These are phyloP conservation scores for Austroboletus olivaceoglutinosus DNA, from an alignment of 1,284 basidiomycete species.

Conservation along the genomic window DNA sequence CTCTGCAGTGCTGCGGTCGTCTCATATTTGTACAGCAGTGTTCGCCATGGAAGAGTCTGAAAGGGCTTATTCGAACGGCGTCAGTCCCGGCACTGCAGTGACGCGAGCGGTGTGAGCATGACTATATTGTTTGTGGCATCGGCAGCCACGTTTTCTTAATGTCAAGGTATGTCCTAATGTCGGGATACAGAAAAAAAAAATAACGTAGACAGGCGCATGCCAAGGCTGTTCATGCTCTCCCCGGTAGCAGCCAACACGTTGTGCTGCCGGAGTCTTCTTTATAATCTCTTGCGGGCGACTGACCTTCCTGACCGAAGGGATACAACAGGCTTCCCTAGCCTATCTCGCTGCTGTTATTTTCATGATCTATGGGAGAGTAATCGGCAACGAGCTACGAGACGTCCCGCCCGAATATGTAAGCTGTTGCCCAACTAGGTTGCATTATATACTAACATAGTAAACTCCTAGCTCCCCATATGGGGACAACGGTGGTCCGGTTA, in stretches of 20 bases:
- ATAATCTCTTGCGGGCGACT: constrained; percentile 27
- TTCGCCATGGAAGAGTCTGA: not conserved
- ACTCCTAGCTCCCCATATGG: constrained; percentile 31
- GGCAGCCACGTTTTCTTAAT: constrained; percentile 29
- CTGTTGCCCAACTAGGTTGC: constrained; percentile 1
- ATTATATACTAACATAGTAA: constrained; percentile 17
- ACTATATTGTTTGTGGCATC: constrained; percentile 11
- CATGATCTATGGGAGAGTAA: constrained; percentile 33
- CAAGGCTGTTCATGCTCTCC: constrained; percentile 28
- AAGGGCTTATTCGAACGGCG: constrained; percentile 5
- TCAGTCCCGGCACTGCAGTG: constrained; percentile 22
- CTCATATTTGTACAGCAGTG: constrained; percentile 13
- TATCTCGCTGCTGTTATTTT: constrained; percentile 10
- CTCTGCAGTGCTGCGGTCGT: not conserved
- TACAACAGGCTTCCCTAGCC: constrained; percentile 12
- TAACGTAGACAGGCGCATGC: constrained; percentile 14
- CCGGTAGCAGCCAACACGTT: constrained; percentile 26
- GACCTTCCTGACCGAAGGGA: constrained; percentile 14
- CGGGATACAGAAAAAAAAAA: constrained; percentile 16
- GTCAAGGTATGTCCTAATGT: constrained; percentile 16
- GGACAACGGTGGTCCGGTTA: constrained; percentile 32
- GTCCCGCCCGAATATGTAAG: constrained; percentile 32
- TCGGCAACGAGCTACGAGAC: constrained; percentile 33
- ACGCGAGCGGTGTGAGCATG: constrained; percentile 11
- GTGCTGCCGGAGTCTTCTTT: constrained; percentile 18